These are phyloP conservation scores for Fraxinus anomala DNA, from an alignment of 257 asterid species.

Conservation along the genomic window DNA sequence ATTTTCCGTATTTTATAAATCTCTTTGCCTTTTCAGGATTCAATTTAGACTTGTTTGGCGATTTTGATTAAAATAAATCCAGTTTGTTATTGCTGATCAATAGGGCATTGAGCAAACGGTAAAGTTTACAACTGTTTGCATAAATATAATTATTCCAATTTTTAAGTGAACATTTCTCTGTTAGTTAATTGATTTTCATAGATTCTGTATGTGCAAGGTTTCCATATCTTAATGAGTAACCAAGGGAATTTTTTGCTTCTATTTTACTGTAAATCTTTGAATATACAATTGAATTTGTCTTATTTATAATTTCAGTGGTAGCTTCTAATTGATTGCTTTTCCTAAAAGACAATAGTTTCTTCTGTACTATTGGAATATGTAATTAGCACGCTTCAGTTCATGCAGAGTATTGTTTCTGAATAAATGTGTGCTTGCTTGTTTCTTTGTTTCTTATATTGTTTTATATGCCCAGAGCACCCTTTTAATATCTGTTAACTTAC, in stretches of 20 bases:
- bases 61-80: background rate
- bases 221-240: background rate
- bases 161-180: background rate
- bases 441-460: background rate
- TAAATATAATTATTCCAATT: background rate
- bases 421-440: background rate
- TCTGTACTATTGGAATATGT: background rate
- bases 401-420: background rate
- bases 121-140: too few relatives aligned
- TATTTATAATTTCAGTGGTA: background rate
- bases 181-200: background rate
- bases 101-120: too few relatives aligned
- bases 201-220: too few relatives aligned
- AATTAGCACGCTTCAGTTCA: background rate
- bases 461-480: background rate
- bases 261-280: background rate
- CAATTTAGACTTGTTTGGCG: background rate
- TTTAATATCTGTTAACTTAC: background rate
- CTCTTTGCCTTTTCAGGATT: background rate
- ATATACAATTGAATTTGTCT: background rate
- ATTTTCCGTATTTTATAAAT: too few relatives aligned
- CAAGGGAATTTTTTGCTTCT: background rate
- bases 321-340: background rate
- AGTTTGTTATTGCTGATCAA: background rate
- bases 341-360: background rate